Base-by-base conservation (phyloP, 2,329 filamentous ascomycete genomes). In the Claviceps digitariae region DNA sequence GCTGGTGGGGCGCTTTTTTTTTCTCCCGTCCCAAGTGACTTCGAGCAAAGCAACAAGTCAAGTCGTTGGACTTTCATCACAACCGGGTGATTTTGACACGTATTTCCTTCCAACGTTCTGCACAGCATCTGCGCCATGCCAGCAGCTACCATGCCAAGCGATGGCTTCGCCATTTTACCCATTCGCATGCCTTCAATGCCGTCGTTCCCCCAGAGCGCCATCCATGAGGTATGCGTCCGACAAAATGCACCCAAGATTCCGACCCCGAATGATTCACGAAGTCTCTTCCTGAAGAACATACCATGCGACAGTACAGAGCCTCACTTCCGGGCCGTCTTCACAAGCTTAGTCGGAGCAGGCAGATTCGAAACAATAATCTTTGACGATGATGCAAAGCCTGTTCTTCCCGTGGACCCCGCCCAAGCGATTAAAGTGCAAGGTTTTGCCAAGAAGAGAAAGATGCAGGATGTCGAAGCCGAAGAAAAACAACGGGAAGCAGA, bases 271-370 rank as follows among this genome's bases (percentile, higher is more conserved):
- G 86, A 91, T 61, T 73, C 81, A 17, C 83, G 90, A 60, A 90
- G 87, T 56, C 76, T 98, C 20, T 98, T 95, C 69, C 66, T 95
- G n/a, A 86, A 90, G 58, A 97, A 98, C 63, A 72, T 94, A 1
- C 93, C 93, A 7, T 75, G 85, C 57, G 90, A 96, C 64, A 84
- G 88, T 55, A 94, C 88, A 4, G 83, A 88, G 54, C 67, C 74
- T 1, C 87, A 90, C 61, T 76, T 97, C 44, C 83, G 88, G 46
- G 75, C 82, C 44, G 72, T 97, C 0, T 94, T 97, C 60, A 72
- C 80, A 1, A 74, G 77, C 1, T 78, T 94, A 17, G 76, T 96
- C 0, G 86, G 87, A 9, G 82, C 85, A 0, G 87, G 86, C 2
- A 78, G 86, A 48, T 86, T 97, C 48, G 88, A 95, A 67, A 75